A percentile compares a stretch with the other conserved stretches of the same genome.
phyloP scores from a whole-genome alignment of 805 yeast genomes.

The Candida quercuum region DNA sequence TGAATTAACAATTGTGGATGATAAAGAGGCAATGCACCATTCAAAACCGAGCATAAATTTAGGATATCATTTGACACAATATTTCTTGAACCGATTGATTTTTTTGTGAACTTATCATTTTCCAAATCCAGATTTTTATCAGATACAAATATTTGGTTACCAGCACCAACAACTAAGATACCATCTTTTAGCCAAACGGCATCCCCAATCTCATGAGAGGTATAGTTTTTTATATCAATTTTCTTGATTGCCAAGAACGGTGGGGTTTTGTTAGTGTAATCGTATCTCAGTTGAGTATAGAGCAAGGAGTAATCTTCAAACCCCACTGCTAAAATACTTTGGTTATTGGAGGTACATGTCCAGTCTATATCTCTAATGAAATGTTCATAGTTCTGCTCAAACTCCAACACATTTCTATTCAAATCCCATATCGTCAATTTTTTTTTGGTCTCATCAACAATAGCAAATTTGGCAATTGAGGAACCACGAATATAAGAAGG shows the following conservation, averaged over 20 bases:
- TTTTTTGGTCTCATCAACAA: conserved; percentile 50
- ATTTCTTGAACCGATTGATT: conserved; percentile 53
- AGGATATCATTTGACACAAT: conserved; percentile 52
- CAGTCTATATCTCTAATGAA: conserved; percentile 75
- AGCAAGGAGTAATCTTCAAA: conserved; percentile 57
- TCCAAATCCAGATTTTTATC: conserved; percentile 58
- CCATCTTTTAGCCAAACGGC: conserved; percentile 83
- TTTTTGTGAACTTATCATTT: conserved; percentile 43
- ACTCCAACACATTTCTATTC: conserved; percentile 61
- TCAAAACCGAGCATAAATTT: conserved; percentile 68
- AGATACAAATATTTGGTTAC: conserved; percentile 82
- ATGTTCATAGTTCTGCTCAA: conserved; percentile 36
- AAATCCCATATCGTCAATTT: conserved; percentile 77
- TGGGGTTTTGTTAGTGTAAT: conserved; percentile 77
- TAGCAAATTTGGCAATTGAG: conserved; percentile 68
- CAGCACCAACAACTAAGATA: conserved; percentile 75
- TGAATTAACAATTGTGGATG: conserved; percentile 89
- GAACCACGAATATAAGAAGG: conserved; percentile 65
- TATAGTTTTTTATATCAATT: conserved; percentile 63
- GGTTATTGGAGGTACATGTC: conserved; percentile 65
- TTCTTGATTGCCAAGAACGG: conserved; percentile 72
- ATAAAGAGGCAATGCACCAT: conserved; percentile 85
- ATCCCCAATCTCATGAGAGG: conserved; percentile 82
- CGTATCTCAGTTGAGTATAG: conserved; percentile 81
- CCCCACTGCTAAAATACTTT: conserved; percentile 77